Conservation (phyloP, 805 yeast genomes). For the Barnettozyma salicaria region DNA sequence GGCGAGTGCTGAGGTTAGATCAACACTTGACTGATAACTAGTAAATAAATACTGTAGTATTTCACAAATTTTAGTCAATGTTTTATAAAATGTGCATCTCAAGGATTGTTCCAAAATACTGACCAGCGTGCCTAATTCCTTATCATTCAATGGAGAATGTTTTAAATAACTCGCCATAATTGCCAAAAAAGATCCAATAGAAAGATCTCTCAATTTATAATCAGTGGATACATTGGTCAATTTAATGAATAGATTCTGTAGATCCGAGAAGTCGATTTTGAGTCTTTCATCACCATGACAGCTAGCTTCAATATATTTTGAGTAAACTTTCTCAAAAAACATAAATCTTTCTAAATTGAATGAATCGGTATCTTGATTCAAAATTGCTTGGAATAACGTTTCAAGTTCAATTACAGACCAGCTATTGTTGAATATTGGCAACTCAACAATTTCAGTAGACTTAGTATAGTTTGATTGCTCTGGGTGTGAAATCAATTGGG, state of each 20-base stretch:
- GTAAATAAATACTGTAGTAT: conserved; percentile 17
- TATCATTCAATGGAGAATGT: conserved; percentile 16
- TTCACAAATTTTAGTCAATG: conserved; percentile 13
- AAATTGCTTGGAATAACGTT: conserved; percentile 15
- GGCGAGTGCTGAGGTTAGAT: conserved; percentile 26
- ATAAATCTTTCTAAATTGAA: conserved; percentile 25
- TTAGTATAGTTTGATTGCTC: conserved; percentile 20
- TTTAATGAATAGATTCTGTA: conserved; percentile 9
- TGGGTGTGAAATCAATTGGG: conserved; percentile 22
- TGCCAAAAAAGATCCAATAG: conserved; percentile 25
- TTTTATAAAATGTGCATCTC: conserved; percentile 11
- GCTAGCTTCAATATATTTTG: conserved; percentile 14
- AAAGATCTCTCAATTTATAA: conserved; percentile 28
- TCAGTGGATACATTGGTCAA: conserved; percentile 1
- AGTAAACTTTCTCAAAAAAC: conserved; percentile 25
- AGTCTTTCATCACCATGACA: conserved; percentile 7
- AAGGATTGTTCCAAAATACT: conserved; percentile 15
- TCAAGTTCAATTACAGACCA: conserved; percentile 24
- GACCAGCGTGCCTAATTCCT: conserved; percentile 18
- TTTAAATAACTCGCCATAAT: conserved; percentile 20
- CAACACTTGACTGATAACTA: conserved; percentile 14
- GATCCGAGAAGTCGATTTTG: conserved; percentile 10
- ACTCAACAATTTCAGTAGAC: conserved; percentile 19
- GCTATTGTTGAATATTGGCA: conserved; percentile 25
- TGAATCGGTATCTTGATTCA: conserved; percentile 1